Base-by-base conservation (phyloP, 768 basidiomycete species). In the Hericium alpestre region DNA sequence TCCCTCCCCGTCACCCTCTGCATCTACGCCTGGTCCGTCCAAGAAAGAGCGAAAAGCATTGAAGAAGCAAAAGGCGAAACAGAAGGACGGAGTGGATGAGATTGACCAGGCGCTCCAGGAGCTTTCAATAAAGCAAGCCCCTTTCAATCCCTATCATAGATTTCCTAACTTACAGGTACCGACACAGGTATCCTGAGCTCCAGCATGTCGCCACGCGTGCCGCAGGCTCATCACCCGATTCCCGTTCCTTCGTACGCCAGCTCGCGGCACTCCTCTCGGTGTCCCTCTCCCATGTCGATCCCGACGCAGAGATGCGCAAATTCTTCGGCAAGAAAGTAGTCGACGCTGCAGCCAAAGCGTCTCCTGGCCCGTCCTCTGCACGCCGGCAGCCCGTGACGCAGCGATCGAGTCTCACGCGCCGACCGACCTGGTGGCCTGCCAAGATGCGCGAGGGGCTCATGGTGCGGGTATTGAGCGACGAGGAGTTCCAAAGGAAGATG, bases 271-370 rank as follows among this genome's bases (percentile, higher is more conserved):
- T 96, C 1, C 76, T 95, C 18, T 74, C 88, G 0, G 84, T 95
- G n/a, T 91, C 90, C 0, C 74, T 86, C 1, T 74, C 85, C 41
- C 78, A 91, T 63, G 81, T 99, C 15, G 93, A 98, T 60, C 77
- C 84, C 11, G 93, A 95, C 58, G 86, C 87, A 0, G 96, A 99
- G 67, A 80, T 98, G 71, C 84, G 88, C 56, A 86, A 84, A 61
- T 95, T 97, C 77, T 99, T 99, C 66, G 95, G 95, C 1, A 80
- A 90, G 18, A 89, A 86, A 65, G 93, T 96, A 57, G 80, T 97
- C 9, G 74, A 76, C n/a, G 81, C 86, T 2, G 77, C 76, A 27
- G 81, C 80, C 68, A 68, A 70, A 18, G 61, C 70, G 12, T 62
- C 73, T 1, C 59, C 70, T 1, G 64, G 68, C 13, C 59, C 72